Base-by-base conservation (phyloP, 768 basidiomycete genomes). In the Auriscalpium orientale region DNA sequence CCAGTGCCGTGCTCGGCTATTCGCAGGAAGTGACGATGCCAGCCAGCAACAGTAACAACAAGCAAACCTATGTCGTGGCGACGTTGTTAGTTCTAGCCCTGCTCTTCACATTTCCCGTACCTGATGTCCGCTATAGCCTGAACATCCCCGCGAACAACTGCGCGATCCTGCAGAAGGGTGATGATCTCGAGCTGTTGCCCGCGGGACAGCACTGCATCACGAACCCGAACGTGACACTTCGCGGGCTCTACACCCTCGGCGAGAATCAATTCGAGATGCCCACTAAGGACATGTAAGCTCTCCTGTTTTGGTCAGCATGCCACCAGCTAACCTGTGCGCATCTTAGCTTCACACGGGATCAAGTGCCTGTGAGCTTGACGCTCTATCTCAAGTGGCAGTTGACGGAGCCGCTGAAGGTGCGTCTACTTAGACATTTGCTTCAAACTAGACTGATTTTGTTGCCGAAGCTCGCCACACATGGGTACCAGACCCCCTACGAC, bases 241-340 rank as follows among this genome's bases (percentile, higher is more conserved):
- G 89, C 55, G 88, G 88, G 3, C 62, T 91, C 18, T 91, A 82
- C 68, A 89, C 90, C 1, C 78, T 87, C 2, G 89, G 89, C 33
- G 90, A 91, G 67, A 89, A 87, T 62, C 89, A 91, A 67, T 67
- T 89, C 33, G 89, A 91, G 67, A 87, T 91, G 85, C 89, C 89
- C 3, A 91, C 89, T 8, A 91, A 91, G 70, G 88, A 90, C 61
- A 90, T 90, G 87, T 86, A 62, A 62, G 85, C 71, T 34, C 40
- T 47, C 20, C 9, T 22, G 46, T 1, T 36, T 20, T 16, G 4
- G 10, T 35, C 3, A 33, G 18, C 36, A 38, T 46, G 18, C 35
- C 46, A 13, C 44, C 9, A 47, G 33, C 8, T 49, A 50, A 28
- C 28, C 28, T 28, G 5, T 1, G 1, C 46, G 8, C 47, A 11